Evolutionary conservation across 176 grass and related monocot genomes (phyloP), one percentile per base, ranked within the genome.

Genomic region (Cymbopogon citratus): DNA sequence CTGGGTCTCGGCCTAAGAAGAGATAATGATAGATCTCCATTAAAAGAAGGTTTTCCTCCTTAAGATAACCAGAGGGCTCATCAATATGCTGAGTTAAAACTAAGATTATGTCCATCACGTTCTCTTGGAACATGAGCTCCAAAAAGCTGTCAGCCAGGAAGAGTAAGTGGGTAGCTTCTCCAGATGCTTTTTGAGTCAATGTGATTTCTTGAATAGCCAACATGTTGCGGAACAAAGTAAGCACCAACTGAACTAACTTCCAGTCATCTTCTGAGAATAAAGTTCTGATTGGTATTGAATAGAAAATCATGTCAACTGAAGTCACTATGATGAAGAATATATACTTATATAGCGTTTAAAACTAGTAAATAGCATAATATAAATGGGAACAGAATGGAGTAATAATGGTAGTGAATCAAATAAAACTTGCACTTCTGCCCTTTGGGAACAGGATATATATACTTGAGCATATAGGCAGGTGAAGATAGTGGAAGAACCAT

Each of bases 81-180:
- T 92, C 81, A 65, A 94, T 82, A 86, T 98, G 90, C 79, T 98
- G 95, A 66, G 90, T 91, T 57, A 98, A 79, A 52, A 98, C 90
- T 91, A 98, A 91, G 73, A 98, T 98, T 77, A 98, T 51, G 75
- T 98, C 95, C 92, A 98, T 89, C 29, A 94, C 88, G 91, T 98
- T 91, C 85, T 98, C 95, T 87, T 94, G 84, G 85, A 98, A 98
- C 84, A 94, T 84, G 64, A 98, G 87, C 64, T 94, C 95, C 51
- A 98, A 76, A 89, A 94, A 91, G 31, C 71, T 89, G 73, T 94
- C 90, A 41, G 92, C 75, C 86, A 98, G 59, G 67, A 84, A 89
- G 52, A 94, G 83, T 71, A 91, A 85, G 69, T 89, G 87, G 31
- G 95, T 88, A 46, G 95, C 84, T 78, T 83, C 89, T 79, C 95